These are phyloP conservation scores for Triadica sebifera DNA, from an alignment of 345 rosid genomes.

Conservation along the genomic window DNA sequence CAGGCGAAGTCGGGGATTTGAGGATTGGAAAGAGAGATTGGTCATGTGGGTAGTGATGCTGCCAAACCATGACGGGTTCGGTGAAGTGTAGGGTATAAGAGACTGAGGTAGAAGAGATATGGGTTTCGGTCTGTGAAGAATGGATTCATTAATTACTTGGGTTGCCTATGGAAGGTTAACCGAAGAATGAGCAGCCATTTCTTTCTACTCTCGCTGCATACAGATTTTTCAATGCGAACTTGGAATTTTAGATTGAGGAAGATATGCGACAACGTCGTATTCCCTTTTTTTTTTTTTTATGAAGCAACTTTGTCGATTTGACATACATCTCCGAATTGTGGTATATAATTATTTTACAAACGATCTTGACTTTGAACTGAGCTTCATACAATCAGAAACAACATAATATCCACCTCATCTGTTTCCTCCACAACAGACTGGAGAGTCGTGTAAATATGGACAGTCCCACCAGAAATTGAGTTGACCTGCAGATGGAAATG, in stretches of 20 bases:
- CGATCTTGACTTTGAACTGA: neutral
- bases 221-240: neutral
- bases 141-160: neutral
- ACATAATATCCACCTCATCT: constrained; percentile 37
- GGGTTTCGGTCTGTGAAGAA: neutral
- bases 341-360: too few species aligned
- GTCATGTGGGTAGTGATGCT: neutral
- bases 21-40: constrained; percentile 26
- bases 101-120: constrained; percentile 5
- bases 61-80: constrained; percentile 38
- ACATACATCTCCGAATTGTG: too few species aligned
- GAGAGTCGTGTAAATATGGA: constrained; percentile 41
- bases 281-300: too few species aligned
- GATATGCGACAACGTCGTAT: neutral
- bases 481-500: constrained; percentile 44
- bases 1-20: constrained; percentile 19
- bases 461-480: constrained; percentile 63
- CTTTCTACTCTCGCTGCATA: neutral
- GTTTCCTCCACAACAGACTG: constrained; percentile 34
- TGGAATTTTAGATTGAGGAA: neutral
- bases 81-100: constrained; percentile 24
- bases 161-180: constrained; percentile 1
- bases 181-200: constrained; percentile 12
- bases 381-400: constrained; percentile 4
- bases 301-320: too few species aligned